phyloP scores from a whole-genome alignment of 1,284 basidiomycete species.

The Volvariella volvacea region DNA sequence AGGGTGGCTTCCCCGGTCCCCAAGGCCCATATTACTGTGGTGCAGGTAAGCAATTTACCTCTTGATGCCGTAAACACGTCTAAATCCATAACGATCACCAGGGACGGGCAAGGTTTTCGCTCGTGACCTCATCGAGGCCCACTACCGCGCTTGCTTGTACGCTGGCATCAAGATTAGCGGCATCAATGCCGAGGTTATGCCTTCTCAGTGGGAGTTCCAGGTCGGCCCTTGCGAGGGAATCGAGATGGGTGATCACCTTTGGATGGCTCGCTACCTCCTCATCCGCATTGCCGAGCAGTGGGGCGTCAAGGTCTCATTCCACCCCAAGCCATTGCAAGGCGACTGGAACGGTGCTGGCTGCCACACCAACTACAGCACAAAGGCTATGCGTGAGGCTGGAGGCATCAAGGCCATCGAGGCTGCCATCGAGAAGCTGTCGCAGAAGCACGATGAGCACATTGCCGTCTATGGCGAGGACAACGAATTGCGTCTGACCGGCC shows the following conservation, averaged over 20 bases:
- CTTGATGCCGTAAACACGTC: neutral
- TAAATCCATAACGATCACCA: constrained; percentile 22
- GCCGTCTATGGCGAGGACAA: constrained; percentile 97
- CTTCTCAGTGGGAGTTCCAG: constrained; percentile 99
- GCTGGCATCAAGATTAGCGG: constrained; percentile 97
- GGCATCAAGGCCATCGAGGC: constrained; percentile 93
- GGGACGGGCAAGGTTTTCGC: constrained; percentile 96
- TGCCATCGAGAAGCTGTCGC: constrained; percentile 86
- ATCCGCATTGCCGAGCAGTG: constrained; percentile 96
- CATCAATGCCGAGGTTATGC: constrained; percentile 99
- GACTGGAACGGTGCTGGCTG: constrained; percentile 99
- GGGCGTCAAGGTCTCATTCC: constrained; percentile 97
- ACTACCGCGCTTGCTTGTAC: constrained; percentile 97
- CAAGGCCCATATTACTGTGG: constrained; percentile 99
- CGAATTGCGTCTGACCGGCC: constrained; percentile 88
- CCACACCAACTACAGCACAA: constrained; percentile 93
- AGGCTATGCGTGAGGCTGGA: constrained; percentile 86
- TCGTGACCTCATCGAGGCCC: constrained; percentile 98
- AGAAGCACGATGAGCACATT: constrained; percentile 87
- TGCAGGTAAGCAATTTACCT: constrained; percentile 67
- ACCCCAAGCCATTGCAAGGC: constrained; percentile 96
- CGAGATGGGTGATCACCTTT: constrained; percentile 97
- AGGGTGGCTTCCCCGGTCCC: constrained; percentile 98
- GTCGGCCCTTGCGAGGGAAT: constrained; percentile 98
- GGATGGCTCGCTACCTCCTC: constrained; percentile 94